Base-by-base conservation (phyloP, 176 grass and related monocot genomes). In the Zoysia japonica region DNA sequence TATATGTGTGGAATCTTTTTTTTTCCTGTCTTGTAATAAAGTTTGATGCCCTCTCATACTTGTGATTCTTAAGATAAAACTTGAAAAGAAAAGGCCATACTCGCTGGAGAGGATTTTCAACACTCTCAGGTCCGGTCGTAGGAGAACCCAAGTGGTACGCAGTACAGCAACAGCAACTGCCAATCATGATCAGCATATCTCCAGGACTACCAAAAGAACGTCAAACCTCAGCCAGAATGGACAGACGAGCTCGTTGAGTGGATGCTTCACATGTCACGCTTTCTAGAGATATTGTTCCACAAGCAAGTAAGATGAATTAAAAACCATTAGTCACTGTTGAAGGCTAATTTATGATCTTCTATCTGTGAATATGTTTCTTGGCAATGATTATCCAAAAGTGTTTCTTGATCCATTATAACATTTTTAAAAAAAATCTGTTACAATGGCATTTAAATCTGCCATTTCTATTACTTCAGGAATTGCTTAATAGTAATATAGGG, bases 191-290 rank as follows among this genome's bases (percentile, higher is more conserved):
- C 87, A 86, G 49, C 67, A 80, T n/a, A 79, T 88, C 51, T 80
- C 64, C 16, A 93, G 83, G 70, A 78, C 63, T 70, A 73, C 80
- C 48, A 93, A 82, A 70, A 84, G 75, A 69, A 67, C 77, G 9
- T 71, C 83, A 48, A 81, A 89, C 47, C 83, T 88, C 45, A 72
- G 71, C 59, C 89, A 84, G 70, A 97, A 80, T 83, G 69, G 83
- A 13, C 90, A 97, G 50, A 90, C 86, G 36, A 57, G 68, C 87
- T 97, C 78, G 3, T 63, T 90, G 42, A 89, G 93, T 65, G 90
- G 90, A 11, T 91, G 93, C 69, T 97, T 97, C 83, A 87, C 90
- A 40, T 97, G 93, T 38, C 90, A 88, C 78, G 87, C 93, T 67
- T 91, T 91, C 80, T 87, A 97, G 85, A 71, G 38, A 28, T 63